Evolutionary conservation across 306 rosid species (phyloP).

Genomic region (Boehmeria nivea): DNA sequence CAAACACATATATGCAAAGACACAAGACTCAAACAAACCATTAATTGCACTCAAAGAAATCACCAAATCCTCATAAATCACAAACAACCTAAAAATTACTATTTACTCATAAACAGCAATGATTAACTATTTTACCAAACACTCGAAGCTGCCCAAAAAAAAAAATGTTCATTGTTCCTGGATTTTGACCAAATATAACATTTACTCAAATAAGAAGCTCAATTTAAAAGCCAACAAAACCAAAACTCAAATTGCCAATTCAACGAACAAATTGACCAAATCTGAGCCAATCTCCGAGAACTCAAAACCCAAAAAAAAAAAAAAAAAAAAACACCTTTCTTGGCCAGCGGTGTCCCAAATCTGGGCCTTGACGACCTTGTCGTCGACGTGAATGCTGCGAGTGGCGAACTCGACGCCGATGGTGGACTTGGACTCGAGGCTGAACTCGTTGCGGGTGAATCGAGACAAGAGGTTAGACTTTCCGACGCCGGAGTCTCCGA

Average conservation of each 20-base stretch:
- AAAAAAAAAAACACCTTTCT: constrained; percentile 44
- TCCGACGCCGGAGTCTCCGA: constrained; percentile 88
- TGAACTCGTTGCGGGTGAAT: constrained; percentile 71
- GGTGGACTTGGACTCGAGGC: constrained; percentile 74
- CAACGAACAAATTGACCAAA: neutral
- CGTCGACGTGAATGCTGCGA: constrained; percentile 73
- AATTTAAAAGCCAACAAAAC: neutral
- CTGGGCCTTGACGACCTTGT: constrained; percentile 81
- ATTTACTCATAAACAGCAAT: no score
- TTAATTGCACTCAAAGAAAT: no score
- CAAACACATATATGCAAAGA: no score
- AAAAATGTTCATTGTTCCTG: no score
- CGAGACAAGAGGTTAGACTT: constrained; percentile 77
- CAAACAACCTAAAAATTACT: no score
- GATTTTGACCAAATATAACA: neutral
- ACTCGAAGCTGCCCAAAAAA: neutral
- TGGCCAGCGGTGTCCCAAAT: constrained; percentile 95
- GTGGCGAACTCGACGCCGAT: constrained; percentile 86
- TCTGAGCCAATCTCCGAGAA: no score
- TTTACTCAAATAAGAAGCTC: no score
- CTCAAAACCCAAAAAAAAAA: neutral
- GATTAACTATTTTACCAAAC: no score
- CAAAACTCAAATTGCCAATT: neutral
- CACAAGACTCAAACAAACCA: no score
- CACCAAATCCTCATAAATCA: no score